phyloP scores from a whole-genome alignment of 2,329 filamentous ascomycete genomes.

The Trichophyton rubrum region DNA sequence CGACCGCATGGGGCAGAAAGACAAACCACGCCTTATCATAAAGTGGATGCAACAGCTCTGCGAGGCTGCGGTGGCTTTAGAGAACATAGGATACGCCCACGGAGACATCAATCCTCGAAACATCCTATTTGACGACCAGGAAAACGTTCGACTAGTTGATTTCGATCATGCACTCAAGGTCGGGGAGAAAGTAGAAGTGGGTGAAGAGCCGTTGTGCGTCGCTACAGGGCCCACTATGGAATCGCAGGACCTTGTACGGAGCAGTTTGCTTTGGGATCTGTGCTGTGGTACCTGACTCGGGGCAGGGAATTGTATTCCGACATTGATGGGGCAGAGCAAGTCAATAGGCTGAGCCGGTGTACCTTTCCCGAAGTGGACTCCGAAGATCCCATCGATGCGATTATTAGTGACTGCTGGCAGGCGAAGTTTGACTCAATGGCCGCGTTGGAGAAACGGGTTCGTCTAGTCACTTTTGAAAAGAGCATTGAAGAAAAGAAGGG shows the following conservation, averaged over 20 bases:
- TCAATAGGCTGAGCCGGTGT: not conserved
- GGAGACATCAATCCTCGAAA: slow-evolving; percentile 14
- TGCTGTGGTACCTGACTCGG: not conserved
- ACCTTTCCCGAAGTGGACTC: not conserved
- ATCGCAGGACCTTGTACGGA: not conserved
- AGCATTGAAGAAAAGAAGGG: not conserved
- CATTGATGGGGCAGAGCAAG: not conserved
- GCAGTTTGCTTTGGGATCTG: not conserved
- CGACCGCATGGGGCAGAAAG: not conserved
- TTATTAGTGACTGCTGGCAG: not conserved
- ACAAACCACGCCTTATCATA: not conserved
- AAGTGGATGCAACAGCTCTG: slow-evolving; percentile 8
- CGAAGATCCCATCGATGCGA: not conserved
- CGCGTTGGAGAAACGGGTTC: not conserved
- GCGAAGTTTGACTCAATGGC: not conserved
- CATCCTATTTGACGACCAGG: slow-evolving; percentile 13
- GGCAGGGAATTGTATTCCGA: not conserved
- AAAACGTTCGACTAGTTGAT: slow-evolving; percentile 14
- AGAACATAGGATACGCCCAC: slow-evolving; percentile 12
- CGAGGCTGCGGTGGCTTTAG: slow-evolving; percentile 12
- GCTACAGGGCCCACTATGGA: not conserved
- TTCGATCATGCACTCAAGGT: slow-evolving; percentile 10
- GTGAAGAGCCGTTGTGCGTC: not conserved
- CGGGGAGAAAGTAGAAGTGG: not conserved
- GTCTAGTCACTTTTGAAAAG: slow-evolving; percentile 6